These are phyloP conservation scores for Galeopsis tetrahit DNA, from an alignment of 257 asterid genomes.

Conservation along the genomic window DNA sequence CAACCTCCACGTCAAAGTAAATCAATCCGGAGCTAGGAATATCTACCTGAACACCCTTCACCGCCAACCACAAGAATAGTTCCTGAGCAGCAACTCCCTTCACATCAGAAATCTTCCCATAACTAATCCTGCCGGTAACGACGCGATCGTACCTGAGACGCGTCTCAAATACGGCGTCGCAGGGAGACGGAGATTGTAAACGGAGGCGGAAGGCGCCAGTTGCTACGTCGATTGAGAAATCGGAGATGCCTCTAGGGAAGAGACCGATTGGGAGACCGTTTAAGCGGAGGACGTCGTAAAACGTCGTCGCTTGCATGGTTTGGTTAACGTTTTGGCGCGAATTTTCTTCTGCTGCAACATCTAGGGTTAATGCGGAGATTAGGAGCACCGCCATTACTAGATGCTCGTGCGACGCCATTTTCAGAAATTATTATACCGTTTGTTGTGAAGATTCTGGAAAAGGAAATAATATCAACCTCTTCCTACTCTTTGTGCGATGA, in stretches of 20 bases:
- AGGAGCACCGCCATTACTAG: slow-evolving; percentile 14
- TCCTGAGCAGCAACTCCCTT: slow-evolving; percentile 75
- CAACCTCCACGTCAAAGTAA: slow-evolving; percentile 76
- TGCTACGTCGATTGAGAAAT: slow-evolving; percentile 45
- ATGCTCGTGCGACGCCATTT: slow-evolving; percentile 32
- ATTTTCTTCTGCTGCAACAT: slow-evolving; percentile 2
- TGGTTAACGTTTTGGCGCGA: neutral
- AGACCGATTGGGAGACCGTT: slow-evolving; percentile 76
- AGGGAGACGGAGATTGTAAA: slow-evolving; percentile 53
- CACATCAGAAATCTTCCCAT: slow-evolving; percentile 54
- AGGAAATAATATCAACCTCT: neutral
- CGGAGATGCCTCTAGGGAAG: slow-evolving; percentile 69
- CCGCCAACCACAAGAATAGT: slow-evolving; percentile 78
- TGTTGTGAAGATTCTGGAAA: slow-evolving; percentile 16
- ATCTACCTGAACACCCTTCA: slow-evolving; percentile 68
- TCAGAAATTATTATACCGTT: neutral
- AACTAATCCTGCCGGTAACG: slow-evolving; percentile 56
- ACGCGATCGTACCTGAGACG: slow-evolving; percentile 60
- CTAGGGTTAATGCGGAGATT: slow-evolving; percentile 25
- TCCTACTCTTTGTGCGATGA: neutral
- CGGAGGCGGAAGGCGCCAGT: slow-evolving; percentile 49
- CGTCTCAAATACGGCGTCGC: slow-evolving; percentile 83
- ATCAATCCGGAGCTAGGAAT: slow-evolving; percentile 87
- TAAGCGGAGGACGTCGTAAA: slow-evolving; percentile 59
- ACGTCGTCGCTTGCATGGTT: slow-evolving; percentile 25